Base-by-base conservation (phyloP, 2,329 filamentous ascomycete genomes). In the Incumbomyces lentus region DNA sequence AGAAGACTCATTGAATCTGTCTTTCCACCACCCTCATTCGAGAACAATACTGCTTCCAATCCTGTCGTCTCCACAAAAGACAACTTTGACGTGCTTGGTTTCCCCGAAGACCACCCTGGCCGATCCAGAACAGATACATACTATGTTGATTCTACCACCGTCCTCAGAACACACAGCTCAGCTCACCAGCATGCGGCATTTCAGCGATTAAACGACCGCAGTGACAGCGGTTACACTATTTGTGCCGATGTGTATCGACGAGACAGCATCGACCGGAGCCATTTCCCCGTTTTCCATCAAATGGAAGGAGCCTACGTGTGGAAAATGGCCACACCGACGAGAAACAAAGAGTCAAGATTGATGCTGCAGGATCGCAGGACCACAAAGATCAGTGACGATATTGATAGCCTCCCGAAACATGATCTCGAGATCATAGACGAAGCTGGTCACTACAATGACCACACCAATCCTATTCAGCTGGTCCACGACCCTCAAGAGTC, bases 201-300 rank as follows among this genome's bases (percentile, higher is more conserved):
- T 73, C 81, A 55, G 72, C 55, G 68, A 41, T 40, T 58, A n/a
- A 46, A 37, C 12, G 43, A 50, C 8, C 44, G 52, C 29, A 18
- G 45, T 29, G 84, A 76, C 57, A 75, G 81, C 32, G 92, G 90
- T 2, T 98, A 88, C 62, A 83, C 94, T 30, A 85, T 98, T 62
- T 84, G 84, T 49, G 92, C 90, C 18, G 92, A 98, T 63, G 92
- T 98, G 14, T 98, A 96, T 65, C 80, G 92, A 36, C 78, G 92
- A 54, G 92, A 98, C 75, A 89, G 90, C 47, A 84, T 98, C 59
- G 92, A 98, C 66, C 79, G 86, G 47, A 92, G 83, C 57, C 92
- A 98, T 67, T 96, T 96, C 66, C 92, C 92, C 0, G 80, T 94
- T 49, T 98, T 98, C 66, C 92, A 98, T 67, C 92, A 98, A 68